Conservation (phyloP, 148 eudicot species). For the Rhododendron kiyosumense region DNA sequence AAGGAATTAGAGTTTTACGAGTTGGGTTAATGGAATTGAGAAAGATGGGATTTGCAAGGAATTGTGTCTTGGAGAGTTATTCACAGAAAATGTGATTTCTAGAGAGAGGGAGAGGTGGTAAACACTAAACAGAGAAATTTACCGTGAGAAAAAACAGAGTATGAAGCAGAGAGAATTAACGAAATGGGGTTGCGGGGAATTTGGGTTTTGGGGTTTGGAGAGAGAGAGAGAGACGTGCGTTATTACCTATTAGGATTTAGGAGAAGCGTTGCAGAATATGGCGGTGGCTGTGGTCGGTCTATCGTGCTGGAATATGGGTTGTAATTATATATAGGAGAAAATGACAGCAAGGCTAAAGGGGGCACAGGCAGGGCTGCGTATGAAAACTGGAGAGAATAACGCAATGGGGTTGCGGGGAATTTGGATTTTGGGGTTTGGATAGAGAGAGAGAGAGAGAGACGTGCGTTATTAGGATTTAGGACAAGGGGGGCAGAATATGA, state of each 20-base stretch:
- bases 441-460: slow-evolving; percentile 5
- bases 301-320: too few relatives aligned
- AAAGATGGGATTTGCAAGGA: neutral
- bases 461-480: neutral
- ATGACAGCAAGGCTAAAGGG: neutral
- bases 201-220: neutral
- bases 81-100: neutral
- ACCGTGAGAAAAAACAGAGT: neutral
- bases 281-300: neutral
- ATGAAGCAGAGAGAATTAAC: neutral
- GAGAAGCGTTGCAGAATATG: neutral
- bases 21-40: neutral
- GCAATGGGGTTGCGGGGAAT: neutral
- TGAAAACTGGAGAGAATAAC: neutral
- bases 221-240: neutral
- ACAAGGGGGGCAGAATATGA: neutral
- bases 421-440: neutral
- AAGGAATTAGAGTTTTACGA: neutral
- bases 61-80: neutral
- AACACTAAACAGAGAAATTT: neutral
- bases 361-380: too few relatives aligned
- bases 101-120: neutral
- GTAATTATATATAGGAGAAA: neutral
- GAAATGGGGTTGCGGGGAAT: neutral
- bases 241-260: neutral